Evolutionary conservation across 2,329 filamentous ascomycete genomes (phyloP).

Genomic region (Hawksworthiomyces lignivorus): DNA sequence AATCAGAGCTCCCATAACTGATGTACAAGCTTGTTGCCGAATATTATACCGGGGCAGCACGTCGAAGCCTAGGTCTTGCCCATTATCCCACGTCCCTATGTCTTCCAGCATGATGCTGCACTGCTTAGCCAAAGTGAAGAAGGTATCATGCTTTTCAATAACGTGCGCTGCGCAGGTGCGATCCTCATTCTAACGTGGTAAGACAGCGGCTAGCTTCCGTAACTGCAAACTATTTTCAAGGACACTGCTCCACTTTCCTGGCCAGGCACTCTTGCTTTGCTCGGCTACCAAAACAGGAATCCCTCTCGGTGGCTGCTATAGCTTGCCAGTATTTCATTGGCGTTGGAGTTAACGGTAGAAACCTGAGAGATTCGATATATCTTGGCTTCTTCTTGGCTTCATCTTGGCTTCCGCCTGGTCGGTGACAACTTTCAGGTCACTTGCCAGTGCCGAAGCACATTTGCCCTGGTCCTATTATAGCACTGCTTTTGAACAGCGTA

Average conservation of each 20-base stretch:
- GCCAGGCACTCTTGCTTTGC: too few relatives aligned
- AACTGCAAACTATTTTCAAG: too few relatives aligned
- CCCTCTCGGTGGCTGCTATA: too few relatives aligned
- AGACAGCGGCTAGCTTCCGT: too few relatives aligned
- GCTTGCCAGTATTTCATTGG: too few relatives aligned
- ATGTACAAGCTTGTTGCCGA: constrained; percentile 4
- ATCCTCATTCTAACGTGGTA: constrained; percentile 1
- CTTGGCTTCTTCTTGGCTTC: too few relatives aligned
- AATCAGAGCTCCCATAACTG: background rate
- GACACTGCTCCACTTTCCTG: too few relatives aligned
- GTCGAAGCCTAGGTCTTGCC: constrained; percentile 2
- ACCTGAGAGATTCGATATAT: background rate
- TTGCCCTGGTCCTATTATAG: background rate
- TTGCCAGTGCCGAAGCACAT: constrained; percentile 1
- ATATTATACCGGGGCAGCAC: constrained; percentile 2
- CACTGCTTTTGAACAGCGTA: background rate
- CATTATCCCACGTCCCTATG: constrained; percentile 5
- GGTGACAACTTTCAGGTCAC: background rate
- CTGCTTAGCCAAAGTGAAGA: constrained; percentile 1
- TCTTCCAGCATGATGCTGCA: constrained; percentile 4
- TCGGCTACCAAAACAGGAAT: too few relatives aligned
- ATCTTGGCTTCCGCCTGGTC: background rate
- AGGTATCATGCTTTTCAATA: constrained; percentile 6
- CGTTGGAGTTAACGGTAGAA: background rate
- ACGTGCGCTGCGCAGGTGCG: constrained; percentile 3